Base-by-base conservation (phyloP, 1,284 basidiomycete species). In the Papiliotrema nemorosa region DNA sequence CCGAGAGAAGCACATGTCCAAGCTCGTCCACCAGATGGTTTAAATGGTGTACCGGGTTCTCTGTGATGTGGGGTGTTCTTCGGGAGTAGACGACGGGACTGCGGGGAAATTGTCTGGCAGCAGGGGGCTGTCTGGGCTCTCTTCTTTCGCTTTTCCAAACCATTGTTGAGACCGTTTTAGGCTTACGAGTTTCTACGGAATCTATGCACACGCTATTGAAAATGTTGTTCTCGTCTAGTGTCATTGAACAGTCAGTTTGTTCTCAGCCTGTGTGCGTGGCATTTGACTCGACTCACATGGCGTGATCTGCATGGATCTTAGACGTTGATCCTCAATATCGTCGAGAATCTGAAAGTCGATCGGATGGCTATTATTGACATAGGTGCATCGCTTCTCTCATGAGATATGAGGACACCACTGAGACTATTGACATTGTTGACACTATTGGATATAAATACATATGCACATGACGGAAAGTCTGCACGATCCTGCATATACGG, bases 1-100 rank as follows among this genome's bases (percentile, higher is more conserved):
- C 82, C 88, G 92, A 73, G 93, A 97, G 79, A 79, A 80, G 68
- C 89, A 90, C 82, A 97, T 97, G 82, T 94, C 94, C 85, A 87
- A 88, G 78, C 88, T 97, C 77, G 84, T 97, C 77, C 82, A 90
- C 68, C 90, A 94, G 80, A 96, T 97, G 93, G 93, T 92, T 80
- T 96, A 76, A 73, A 63, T 62, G 57, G n/a, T 20, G 49, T 27
- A 16, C 41, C 47, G 50, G 52, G 50, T 50, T 57, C 37, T 54
- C 53, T 25, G 40, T 50, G 52, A 56, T 52, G 52, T 57, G 54
- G 22, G 16, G 20, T 27, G 31, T 10, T 26, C 12, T 14, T 24
- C 12, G 13, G 24, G 24, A 37, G 40, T 14, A 27, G 12, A 27
- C 21, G 40, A 48, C 22, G 29, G 36, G 38, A 31, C n/a, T 22